Percentiles rank a stretch among this genome's conserved stretches.
Evolutionary conservation across 192 early-diverging fungal species (phyloP).

Genomic region (Mortierella hygrophila): DNA sequence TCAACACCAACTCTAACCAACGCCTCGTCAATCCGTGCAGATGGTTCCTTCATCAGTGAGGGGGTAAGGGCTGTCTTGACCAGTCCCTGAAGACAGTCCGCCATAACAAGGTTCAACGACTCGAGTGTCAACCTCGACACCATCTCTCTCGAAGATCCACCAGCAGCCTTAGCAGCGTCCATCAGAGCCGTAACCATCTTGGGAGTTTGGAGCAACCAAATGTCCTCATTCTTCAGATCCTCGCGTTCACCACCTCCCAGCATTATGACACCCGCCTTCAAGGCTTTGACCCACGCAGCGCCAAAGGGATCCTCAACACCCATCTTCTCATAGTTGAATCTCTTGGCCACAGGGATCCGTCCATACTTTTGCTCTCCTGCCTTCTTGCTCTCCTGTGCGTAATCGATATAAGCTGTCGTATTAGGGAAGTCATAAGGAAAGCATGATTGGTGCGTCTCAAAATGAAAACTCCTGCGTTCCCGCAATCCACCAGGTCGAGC

Average conservation of each 20-base stretch:
- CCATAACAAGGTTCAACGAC: constrained; percentile 17
- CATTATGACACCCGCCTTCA: constrained; percentile 35
- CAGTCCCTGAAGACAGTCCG: constrained; percentile 19
- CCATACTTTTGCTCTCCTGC: constrained; percentile 66
- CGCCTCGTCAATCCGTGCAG: constrained; percentile 40
- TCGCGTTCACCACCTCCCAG: constrained; percentile 24
- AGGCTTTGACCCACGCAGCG: constrained; percentile 67
- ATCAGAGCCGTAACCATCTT: constrained; percentile 28
- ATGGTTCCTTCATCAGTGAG: neutral
- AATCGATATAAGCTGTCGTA: constrained; percentile 72
- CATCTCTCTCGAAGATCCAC: constrained; percentile 1
- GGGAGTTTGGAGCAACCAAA: constrained; percentile 51
- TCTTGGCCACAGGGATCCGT: constrained; percentile 83
- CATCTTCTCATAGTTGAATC: constrained; percentile 83
- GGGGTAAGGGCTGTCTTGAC: neutral
- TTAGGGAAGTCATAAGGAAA: constrained; percentile 92
- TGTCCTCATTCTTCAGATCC: constrained; percentile 10
- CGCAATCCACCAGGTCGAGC: constrained; percentile 82
- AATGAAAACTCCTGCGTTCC: constrained; percentile 78
- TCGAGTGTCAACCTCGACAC: constrained; percentile 12
- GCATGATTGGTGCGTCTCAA: constrained; percentile 80
- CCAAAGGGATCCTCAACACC: constrained; percentile 78
- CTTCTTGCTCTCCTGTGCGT: constrained; percentile 56
- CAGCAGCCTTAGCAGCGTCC: constrained; percentile 10
- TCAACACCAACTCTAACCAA: constrained; percentile 67